phyloP scores from a whole-genome alignment of 208 protist species.

The Wallacemonas sp. region DNA sequence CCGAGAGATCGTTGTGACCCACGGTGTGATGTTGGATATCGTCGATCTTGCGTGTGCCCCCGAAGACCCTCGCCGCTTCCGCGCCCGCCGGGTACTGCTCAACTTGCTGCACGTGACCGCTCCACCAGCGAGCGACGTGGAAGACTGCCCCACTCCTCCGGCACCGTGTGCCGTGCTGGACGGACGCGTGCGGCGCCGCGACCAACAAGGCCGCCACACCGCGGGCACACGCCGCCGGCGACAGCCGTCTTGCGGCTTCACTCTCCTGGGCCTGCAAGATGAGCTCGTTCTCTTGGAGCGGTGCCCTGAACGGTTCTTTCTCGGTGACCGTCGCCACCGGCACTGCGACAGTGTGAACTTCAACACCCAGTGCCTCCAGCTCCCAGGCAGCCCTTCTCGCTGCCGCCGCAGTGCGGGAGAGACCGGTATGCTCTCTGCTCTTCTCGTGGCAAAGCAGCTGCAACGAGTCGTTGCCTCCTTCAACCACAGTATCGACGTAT shows the following conservation, averaged over 20 bases:
- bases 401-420: not conserved
- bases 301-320: conserved; percentile 52
- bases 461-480: conserved; percentile 29
- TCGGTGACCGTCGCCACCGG: not conserved
- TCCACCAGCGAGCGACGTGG: conserved; percentile 11
- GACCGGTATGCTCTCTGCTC: conserved; percentile 17
- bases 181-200: conserved; percentile 4
- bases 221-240: conserved; percentile 2
- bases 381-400: conserved; percentile 1
- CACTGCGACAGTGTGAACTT: not conserved
- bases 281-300: conserved; percentile 68
- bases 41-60: conserved; percentile 29
- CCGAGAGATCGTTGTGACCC: conserved; percentile 73
- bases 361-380: not conserved
- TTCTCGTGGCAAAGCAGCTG: conserved; percentile 62
- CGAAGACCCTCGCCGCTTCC: conserved; percentile 49
- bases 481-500: conserved; percentile 16
- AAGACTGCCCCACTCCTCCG: not conserved
- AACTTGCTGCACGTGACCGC: conserved; percentile 50
- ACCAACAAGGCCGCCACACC: conserved; percentile 8
- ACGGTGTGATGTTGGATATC: conserved; percentile 69
- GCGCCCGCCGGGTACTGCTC: conserved; percentile 55
- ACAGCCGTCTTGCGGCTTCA: conserved; percentile 44
- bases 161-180: not conserved
- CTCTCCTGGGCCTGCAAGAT: conserved; percentile 73